Conservation (phyloP, 2,329 filamentous ascomycete genomes). For the Epichloe hybrida region DNA sequence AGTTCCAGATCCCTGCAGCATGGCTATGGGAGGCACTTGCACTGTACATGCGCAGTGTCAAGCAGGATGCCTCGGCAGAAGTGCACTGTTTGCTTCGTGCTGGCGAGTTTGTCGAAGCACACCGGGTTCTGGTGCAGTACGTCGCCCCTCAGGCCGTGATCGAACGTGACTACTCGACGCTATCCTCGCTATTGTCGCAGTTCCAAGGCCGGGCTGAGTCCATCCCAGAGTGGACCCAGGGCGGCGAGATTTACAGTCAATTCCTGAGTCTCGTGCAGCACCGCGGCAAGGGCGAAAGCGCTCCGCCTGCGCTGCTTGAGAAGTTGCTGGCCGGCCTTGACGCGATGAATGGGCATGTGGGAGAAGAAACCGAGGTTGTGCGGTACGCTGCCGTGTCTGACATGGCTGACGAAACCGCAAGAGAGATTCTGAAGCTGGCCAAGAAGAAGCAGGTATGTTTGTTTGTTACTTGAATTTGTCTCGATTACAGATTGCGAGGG, state of each 20-base stretch:
- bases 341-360: conserved; percentile 34
- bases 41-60: conserved; percentile 61
- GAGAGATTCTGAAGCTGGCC: conserved; percentile 42
- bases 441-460: conserved; percentile 43
- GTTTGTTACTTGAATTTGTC: too few relatives aligned
- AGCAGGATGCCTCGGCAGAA: conserved; percentile 55
- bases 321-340: conserved; percentile 43
- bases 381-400: conserved; percentile 59
- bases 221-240: conserved; percentile 62
- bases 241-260: conserved; percentile 64
- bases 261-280: conserved; percentile 40
- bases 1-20: conserved; percentile 54
- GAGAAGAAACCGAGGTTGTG: conserved; percentile 37
- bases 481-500: too few relatives aligned
- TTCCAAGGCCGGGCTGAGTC: conserved; percentile 51
- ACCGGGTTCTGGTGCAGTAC: conserved; percentile 64
- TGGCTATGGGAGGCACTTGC: conserved; percentile 89
- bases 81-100: conserved; percentile 72
- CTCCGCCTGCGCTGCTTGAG: conserved; percentile 35
- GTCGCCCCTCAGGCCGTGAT: conserved; percentile 77
- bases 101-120: conserved; percentile 64
- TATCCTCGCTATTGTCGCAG: conserved; percentile 55
- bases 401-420: conserved; percentile 63
- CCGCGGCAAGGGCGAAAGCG: conserved; percentile 25
- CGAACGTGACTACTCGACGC: conserved; percentile 59